These are phyloP conservation scores for Prototheca cutis DNA, from an alignment of 163 green algal genomes.

Conservation along the genomic window DNA sequence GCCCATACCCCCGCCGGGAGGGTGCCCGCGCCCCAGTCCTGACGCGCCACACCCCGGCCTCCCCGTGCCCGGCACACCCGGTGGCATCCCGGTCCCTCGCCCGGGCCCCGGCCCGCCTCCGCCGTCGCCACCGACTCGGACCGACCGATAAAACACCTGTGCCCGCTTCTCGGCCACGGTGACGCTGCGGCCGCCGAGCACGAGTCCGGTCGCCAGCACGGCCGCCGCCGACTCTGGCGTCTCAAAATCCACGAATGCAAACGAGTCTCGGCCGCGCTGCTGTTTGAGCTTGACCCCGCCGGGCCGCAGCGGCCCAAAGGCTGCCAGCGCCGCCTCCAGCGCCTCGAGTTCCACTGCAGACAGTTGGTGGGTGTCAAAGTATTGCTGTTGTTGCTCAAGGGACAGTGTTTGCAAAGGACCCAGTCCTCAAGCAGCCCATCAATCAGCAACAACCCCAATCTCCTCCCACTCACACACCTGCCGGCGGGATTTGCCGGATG, in stretches of 20 bases:
- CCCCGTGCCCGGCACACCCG: no score
- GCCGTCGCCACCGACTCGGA: neutral
- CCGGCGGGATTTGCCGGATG: slow-evolving; percentile 17
- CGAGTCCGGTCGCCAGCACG: slow-evolving; percentile 12
- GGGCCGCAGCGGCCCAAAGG: slow-evolving; percentile 5
- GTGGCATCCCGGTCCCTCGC: neutral
- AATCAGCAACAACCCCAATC: neutral
- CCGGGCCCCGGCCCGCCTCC: neutral
- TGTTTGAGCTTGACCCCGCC: slow-evolving; percentile 38
- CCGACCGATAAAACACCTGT: slow-evolving; percentile 10
- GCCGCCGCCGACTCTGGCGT: slow-evolving; percentile 16
- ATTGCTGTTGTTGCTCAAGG: neutral
- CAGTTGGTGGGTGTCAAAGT: neutral
- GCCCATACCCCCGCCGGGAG: no score
- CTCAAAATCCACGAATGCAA: slow-evolving; percentile 50
- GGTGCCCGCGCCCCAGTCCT: no score
- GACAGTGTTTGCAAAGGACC: neutral
- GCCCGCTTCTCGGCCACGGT: slow-evolving; percentile 22
- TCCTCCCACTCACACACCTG: neutral
- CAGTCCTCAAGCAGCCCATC: neutral
- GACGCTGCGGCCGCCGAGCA: slow-evolving; percentile 13
- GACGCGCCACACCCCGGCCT: no score
- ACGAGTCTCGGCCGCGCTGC: slow-evolving; percentile 31
- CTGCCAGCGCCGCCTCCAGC: neutral
- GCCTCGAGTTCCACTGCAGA: neutral